These are phyloP conservation scores for Golubevia pallescens DNA, from an alignment of 1,284 basidiomycete genomes.

Conservation along the genomic window DNA sequence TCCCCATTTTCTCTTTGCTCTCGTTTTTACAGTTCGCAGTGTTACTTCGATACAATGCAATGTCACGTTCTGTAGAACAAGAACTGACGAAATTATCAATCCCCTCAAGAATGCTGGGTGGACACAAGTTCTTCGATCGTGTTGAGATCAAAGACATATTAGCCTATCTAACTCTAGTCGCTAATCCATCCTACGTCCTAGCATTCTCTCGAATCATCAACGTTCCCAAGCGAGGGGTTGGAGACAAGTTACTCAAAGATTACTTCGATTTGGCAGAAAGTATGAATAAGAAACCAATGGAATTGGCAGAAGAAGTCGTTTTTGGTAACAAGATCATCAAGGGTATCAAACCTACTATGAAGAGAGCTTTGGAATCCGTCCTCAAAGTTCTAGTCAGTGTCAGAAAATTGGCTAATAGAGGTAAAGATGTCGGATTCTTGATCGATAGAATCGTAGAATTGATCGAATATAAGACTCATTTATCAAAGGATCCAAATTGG, in stretches of 20 bases:
- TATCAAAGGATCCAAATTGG: too few relatives aligned
- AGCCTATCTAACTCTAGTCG: conserved; percentile 75
- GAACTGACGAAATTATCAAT: conserved; percentile 79
- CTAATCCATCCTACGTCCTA: conserved; percentile 75
- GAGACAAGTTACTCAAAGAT: conserved; percentile 71
- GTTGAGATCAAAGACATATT: conserved; percentile 80
- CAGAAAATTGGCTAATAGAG: too few relatives aligned
- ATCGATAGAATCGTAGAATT: too few relatives aligned
- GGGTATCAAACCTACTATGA: too few relatives aligned
- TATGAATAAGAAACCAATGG: too few relatives aligned
- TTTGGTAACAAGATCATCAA: not conserved
- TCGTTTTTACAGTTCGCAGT: conserved; percentile 68
- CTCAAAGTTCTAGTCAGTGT: too few relatives aligned
- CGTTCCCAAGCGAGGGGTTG: conserved; percentile 76
- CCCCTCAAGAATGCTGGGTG: conserved; percentile 78
- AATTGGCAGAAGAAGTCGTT: not conserved
- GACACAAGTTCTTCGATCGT: conserved; percentile 86
- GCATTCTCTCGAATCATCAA: conserved; percentile 82
- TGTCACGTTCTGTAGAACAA: conserved; percentile 79
- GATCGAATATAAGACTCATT: too few relatives aligned
- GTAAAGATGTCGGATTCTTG: too few relatives aligned
- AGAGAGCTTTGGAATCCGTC: too few relatives aligned
- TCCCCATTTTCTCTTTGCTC: too few relatives aligned
- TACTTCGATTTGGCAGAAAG: not conserved
- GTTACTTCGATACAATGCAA: conserved; percentile 74